A percentile compares a stretch with the other conserved stretches of the same genome.
Evolutionary conservation across 257 asterid species (phyloP).

Genomic region (Haberlea rhodopensis): DNA sequence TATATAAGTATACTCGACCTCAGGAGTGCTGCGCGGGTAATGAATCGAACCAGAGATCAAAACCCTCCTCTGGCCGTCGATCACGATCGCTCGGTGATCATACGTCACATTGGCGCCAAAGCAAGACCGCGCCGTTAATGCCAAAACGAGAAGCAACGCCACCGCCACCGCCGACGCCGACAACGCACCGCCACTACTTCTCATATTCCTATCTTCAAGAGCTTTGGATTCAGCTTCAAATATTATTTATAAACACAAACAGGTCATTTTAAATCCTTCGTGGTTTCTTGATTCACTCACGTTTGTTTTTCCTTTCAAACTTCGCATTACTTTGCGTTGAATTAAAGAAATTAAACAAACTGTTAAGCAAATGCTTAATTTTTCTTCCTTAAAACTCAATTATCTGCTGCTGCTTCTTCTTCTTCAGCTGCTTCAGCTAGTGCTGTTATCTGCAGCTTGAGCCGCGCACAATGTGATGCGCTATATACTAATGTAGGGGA

Average conservation of each 20-base stretch:
- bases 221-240: no score
- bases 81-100: constrained; percentile 67
- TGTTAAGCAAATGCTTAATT: constrained; percentile 41
- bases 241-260: background rate
- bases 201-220: background rate
- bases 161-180: constrained; percentile 17
- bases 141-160: constrained; percentile 30
- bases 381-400: constrained; percentile 27
- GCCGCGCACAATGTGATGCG: background rate
- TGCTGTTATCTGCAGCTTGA: background rate
- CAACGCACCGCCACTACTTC: constrained; percentile 11
- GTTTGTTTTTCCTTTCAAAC: background rate
- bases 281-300: background rate
- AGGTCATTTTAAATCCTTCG: background rate
- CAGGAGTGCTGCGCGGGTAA: constrained; percentile 82
- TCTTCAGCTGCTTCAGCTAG: constrained; percentile 18
- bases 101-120: constrained; percentile 64
- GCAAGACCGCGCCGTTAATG: constrained; percentile 36
- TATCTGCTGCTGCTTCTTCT: constrained; percentile 4
- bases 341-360: constrained; percentile 23
- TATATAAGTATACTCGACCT: constrained; percentile 41
- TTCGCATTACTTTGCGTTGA: background rate
- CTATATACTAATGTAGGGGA: constrained; percentile 17
- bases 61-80: constrained; percentile 58
- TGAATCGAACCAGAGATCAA: constrained; percentile 74